These are phyloP conservation scores for Neurospora discreta DNA, from an alignment of 495 filamentous ascomycete species.

Conservation along the genomic window DNA sequence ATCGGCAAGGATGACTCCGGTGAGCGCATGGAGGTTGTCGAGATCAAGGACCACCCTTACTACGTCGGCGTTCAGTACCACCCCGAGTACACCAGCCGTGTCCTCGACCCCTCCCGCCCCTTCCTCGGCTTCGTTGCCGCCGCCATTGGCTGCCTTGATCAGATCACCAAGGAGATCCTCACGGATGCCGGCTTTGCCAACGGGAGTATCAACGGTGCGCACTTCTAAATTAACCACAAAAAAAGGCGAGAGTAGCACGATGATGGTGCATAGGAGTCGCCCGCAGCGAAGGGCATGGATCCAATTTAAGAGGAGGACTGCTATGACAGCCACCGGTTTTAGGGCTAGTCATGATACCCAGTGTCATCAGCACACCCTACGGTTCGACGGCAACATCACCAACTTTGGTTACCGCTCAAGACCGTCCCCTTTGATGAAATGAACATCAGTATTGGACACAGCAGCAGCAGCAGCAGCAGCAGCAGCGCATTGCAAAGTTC, in stretches of 20 bases:
- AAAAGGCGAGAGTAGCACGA: neutral
- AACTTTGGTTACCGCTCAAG: neutral
- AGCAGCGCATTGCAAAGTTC: neutral
- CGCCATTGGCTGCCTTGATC: conserved; percentile 48
- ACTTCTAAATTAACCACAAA: neutral
- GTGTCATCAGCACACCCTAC: neutral
- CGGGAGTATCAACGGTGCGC: neutral
- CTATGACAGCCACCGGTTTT: neutral
- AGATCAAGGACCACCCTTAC: conserved; percentile 81
- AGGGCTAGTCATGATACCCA: neutral
- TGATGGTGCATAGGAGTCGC: neutral
- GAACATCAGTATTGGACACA: neutral
- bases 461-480: neutral
- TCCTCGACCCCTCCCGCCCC: conserved; percentile 51
- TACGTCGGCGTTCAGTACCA: conserved; percentile 50
- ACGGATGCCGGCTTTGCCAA: neutral
- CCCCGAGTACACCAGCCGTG: conserved; percentile 10
- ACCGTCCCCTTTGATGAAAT: neutral
- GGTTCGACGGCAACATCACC: neutral
- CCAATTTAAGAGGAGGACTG: neutral
- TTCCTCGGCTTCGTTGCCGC: conserved; percentile 85
- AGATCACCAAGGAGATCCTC: conserved; percentile 18
- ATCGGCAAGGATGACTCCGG: conserved; percentile 74
- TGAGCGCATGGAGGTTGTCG: conserved; percentile 83
- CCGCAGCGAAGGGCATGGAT: neutral